These are phyloP conservation scores for Cucurbita ficifolia DNA, from an alignment of 306 rosid genomes.

Conservation along the genomic window DNA sequence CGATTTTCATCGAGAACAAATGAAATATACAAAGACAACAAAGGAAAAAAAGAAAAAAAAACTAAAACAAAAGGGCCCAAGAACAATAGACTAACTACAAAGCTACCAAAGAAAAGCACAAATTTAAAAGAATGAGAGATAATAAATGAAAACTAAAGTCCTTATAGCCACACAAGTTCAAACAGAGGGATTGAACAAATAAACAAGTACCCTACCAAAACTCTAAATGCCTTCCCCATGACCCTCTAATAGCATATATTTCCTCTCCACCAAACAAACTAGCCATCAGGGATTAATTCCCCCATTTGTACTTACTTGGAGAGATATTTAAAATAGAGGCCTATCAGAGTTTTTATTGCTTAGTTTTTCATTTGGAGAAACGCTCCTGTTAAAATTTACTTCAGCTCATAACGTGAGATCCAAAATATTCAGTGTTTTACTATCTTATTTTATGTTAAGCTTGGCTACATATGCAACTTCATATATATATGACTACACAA, in stretches of 20 bases:
- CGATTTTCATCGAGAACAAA: not conserved
- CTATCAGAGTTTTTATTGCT: not conserved
- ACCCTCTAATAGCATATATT: not conserved
- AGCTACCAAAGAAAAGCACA: not conserved
- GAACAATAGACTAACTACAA: not conserved
- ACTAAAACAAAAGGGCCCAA: not conserved
- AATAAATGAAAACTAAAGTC: not conserved
- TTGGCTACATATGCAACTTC: not conserved
- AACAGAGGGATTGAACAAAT: not conserved
- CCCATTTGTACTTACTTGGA: not conserved
- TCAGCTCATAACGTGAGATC: not conserved
- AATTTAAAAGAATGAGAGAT: not conserved
- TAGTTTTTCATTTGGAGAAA: not conserved
- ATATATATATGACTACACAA: not conserved
- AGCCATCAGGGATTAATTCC: not conserved
- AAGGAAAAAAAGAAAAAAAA: too few relatives aligned
- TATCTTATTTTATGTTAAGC: not conserved
- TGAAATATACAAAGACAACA: not conserved
- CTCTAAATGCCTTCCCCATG: not conserved
- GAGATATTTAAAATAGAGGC: not conserved
- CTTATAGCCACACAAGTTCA: not conserved
- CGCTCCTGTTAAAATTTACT: not conserved
- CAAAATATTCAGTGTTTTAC: not conserved
- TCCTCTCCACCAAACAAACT: too few relatives aligned
- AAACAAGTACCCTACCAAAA: not conserved